Evolutionary conservation across 768 basidiomycete species (phyloP).

Genomic region (Naganishia onofrii): DNA sequence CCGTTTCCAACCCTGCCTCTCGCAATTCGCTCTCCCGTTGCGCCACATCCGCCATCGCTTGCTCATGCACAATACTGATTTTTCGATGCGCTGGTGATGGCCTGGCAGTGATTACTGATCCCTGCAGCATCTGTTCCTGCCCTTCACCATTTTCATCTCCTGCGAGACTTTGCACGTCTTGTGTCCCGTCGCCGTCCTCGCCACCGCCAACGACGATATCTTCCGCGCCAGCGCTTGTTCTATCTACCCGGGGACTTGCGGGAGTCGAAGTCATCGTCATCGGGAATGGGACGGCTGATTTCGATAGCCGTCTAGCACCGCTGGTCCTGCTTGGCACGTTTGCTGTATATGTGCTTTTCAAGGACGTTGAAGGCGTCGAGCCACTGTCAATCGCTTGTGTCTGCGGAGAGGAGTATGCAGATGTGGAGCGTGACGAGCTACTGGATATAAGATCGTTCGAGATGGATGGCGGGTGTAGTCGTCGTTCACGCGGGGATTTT

Average conservation of each 20-base stretch:
- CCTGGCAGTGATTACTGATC: not conserved
- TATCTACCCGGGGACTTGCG: constrained; percentile 11
- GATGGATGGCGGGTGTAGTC: not conserved
- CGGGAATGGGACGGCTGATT: constrained; percentile 10
- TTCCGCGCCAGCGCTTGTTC: constrained; percentile 3
- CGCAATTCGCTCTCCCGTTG: not conserved
- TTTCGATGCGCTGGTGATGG: constrained; percentile 3
- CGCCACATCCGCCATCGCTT: not conserved
- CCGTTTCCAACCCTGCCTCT: not conserved
- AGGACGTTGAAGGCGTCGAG: not conserved
- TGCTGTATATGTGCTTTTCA: not conserved
- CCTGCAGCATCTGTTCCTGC: not conserved
- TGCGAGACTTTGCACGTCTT: not conserved
- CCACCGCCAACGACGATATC: constrained; percentile 8
- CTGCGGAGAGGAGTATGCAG: not conserved
- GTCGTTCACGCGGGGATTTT: not conserved
- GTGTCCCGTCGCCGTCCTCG: not conserved
- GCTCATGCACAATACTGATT: constrained; percentile 12
- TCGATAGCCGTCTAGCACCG: not conserved
- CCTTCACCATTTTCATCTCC: not conserved
- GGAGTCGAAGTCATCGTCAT: constrained; percentile 15
- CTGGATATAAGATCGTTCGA: not conserved
- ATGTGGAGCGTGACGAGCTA: not conserved
- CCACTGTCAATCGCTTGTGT: not conserved
- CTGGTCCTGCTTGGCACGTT: not conserved